A percentile compares a stretch with the other conserved stretches of the same genome.
These are phyloP conservation scores for Chalaropsis thielavioides DNA, from an alignment of 2,329 filamentous ascomycete genomes.

Conservation along the genomic window DNA sequence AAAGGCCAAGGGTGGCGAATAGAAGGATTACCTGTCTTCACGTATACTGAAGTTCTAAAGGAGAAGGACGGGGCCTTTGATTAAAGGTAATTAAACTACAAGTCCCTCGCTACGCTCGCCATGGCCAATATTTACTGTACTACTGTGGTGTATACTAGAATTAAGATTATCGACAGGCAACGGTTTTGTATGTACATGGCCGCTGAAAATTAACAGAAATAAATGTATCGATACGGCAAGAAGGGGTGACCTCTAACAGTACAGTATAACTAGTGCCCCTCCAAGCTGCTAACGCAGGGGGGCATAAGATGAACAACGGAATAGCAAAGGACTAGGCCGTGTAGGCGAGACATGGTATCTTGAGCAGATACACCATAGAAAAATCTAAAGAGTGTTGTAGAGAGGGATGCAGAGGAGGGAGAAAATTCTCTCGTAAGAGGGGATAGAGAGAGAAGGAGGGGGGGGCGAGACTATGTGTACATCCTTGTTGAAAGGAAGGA, in stretches of 20 bases:
- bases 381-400: neutral
- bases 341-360: neutral
- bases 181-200: too few relatives aligned
- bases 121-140: too few relatives aligned
- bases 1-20: neutral
- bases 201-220: too few relatives aligned
- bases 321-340: neutral
- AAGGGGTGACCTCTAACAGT: too few relatives aligned
- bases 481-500: neutral
- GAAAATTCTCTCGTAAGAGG: neutral
- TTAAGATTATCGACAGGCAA: too few relatives aligned
- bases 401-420: neutral
- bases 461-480: neutral
- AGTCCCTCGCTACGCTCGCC: too few relatives aligned
- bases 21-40: neutral
- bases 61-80: neutral
- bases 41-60: neutral
- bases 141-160: too few relatives aligned
- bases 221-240: too few relatives aligned
- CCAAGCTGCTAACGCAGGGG: too few relatives aligned
- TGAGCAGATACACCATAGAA: neutral
- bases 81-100: neutral
- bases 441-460: neutral
- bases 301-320: neutral
- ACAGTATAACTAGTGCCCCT: too few relatives aligned